A percentile compares a stretch with the other conserved stretches of the same genome.
These are phyloP conservation scores for Emergomyces africanus DNA, from an alignment of 2,329 filamentous ascomycete genomes.

Conservation along the genomic window DNA sequence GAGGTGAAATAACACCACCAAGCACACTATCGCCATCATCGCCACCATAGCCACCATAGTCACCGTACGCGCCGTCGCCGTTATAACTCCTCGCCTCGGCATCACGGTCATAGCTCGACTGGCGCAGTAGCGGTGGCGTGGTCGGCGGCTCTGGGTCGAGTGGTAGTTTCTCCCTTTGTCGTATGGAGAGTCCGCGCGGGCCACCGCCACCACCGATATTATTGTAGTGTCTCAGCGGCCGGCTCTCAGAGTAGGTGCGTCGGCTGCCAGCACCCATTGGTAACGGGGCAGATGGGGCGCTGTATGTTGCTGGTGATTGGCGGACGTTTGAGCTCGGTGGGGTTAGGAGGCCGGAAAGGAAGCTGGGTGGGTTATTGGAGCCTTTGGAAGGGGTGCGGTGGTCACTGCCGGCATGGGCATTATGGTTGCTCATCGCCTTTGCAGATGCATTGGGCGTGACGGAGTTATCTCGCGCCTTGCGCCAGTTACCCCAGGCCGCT, in stretches of 20 bases:
- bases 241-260: constrained; percentile 21
- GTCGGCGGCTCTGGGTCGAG: constrained; percentile 22
- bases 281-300: constrained; percentile 18
- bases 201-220: constrained; percentile 11
- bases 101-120: constrained; percentile 46
- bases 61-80: constrained; percentile 35
- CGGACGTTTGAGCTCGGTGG: constrained; percentile 68
- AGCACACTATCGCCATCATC: background rate
- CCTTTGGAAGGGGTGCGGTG: constrained; percentile 49
- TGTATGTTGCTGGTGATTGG: constrained; percentile 41
- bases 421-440: constrained; percentile 10
- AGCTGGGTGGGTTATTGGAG: constrained; percentile 42
- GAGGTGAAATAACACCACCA: background rate
- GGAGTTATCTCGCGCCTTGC: constrained; percentile 50
- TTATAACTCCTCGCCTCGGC: constrained; percentile 38
- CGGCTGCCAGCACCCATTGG: constrained; percentile 11
- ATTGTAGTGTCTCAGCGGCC: constrained; percentile 22
- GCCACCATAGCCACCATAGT: constrained; percentile 27
- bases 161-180: constrained; percentile 17
- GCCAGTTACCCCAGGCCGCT: constrained; percentile 97
- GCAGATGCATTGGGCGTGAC: constrained; percentile 28
- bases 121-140: constrained; percentile 44
- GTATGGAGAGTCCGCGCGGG: constrained; percentile 17
- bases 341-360: constrained; percentile 72
- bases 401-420: background rate